Evolutionary conservation across 306 rosid genomes (phyloP).

Genomic region (cucumber (Cucumis sativus)): DNA sequence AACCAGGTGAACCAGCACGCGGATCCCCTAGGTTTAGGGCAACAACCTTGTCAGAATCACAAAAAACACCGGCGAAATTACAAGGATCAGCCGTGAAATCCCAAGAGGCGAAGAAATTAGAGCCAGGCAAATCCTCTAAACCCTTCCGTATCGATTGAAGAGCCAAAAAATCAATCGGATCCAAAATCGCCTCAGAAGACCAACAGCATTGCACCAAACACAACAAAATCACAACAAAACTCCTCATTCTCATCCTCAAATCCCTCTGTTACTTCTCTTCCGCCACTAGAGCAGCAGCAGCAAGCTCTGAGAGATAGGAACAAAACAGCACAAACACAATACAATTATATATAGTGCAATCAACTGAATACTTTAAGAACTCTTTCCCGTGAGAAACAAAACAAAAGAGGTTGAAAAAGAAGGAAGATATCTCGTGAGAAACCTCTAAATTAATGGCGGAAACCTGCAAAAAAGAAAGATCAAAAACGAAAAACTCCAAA

Average conservation of each 20-base stretch:
- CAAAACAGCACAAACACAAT: not conserved
- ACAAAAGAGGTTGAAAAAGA: not conserved
- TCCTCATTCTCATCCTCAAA: not conserved
- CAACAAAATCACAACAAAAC: slow-evolving; percentile 11
- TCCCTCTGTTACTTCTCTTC: not conserved
- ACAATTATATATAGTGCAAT: not conserved
- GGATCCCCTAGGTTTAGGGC: slow-evolving; percentile 93
- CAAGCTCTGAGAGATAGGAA: slow-evolving; percentile 8
- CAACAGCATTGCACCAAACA: slow-evolving; percentile 20
- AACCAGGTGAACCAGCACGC: slow-evolving; percentile 71
- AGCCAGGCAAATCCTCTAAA: slow-evolving; percentile 73
- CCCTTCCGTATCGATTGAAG: slow-evolving; percentile 72
- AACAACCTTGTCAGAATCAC: slow-evolving; percentile 65
- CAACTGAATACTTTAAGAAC: slow-evolving; percentile 15
- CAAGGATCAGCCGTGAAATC: slow-evolving; percentile 97
- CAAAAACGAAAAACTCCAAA: not conserved
- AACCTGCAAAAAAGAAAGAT: slow-evolving; percentile 7
- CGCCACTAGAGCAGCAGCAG: slow-evolving; percentile 28
- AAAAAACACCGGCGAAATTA: slow-evolving; percentile 74
- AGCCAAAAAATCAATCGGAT: slow-evolving; percentile 85
- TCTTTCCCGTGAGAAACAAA: slow-evolving; percentile 32
- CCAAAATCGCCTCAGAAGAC: slow-evolving; percentile 39
- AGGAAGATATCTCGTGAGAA: slow-evolving; percentile 40
- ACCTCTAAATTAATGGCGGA: slow-evolving; percentile 22
- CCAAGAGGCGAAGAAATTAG: slow-evolving; percentile 73